Base-by-base conservation (phyloP, 2,329 filamentous ascomycete species). In the Xylaria digitata region DNA sequence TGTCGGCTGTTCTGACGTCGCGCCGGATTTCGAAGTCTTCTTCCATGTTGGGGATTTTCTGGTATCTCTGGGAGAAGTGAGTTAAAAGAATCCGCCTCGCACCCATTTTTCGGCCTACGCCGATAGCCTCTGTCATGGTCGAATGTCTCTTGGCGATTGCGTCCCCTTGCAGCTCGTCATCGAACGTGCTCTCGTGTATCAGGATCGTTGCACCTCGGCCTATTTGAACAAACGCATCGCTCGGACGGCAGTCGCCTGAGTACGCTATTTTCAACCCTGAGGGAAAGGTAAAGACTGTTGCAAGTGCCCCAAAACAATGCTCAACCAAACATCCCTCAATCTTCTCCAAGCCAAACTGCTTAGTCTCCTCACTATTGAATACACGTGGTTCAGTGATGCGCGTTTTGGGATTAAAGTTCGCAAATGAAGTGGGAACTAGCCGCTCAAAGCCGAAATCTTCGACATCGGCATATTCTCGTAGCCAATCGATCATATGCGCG, bases 111-210 rank as follows among this genome's bases (percentile, higher is more conserved):
- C 86, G 84, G 1, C 91, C 95, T 2, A 98, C 86, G 50, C 83
- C 85, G 3, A 99, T 85, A 0, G 96, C 96, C 81, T 99, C 96
- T 15, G 87, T 87, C 68, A 94, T 92, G 8, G 96, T 99, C 45
- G 87, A 92, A 82, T 99, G 96, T 76, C 91, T 94, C 87, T 99
- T 99, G 58, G 91, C 92, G 32, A 86, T 77, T 3, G 96, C 96
- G 74, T 97, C 94, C 17, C 85, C 87, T 45, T 80, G 74, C 73
- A 97, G 87, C 74, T 96, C 92, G 76, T 97, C 93, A 72, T 96
- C 93, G 76, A 99, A 98, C 0, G 96, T 99, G 69, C 94, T 94
- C 84, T 99, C 96, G 82, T 99, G 96, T 63, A 99, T 88, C 5
- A 97, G 87, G 6, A 99, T 85, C 15, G 95, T 97, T 1, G 91